Evolutionary conservation across 2,329 filamentous ascomycete species (phyloP), one percentile per base, ranked within the genome.

Genomic region (Myriosclerotinia curreyana): DNA sequence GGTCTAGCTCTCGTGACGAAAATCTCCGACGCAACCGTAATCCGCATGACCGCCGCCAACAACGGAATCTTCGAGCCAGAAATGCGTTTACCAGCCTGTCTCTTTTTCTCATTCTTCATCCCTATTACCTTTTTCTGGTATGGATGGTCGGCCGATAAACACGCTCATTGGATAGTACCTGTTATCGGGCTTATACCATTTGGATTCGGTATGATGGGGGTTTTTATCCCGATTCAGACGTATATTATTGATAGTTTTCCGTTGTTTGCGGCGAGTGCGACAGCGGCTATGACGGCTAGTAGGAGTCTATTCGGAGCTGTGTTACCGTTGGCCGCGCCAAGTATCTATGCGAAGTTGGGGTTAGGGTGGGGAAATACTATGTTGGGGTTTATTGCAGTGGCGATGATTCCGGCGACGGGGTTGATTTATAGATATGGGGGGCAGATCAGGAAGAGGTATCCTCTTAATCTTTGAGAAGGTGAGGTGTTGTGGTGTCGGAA

Each of bases 301-400:
- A 73, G 79, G 8, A 79, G 76, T 49, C 69, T 83, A 20, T 79
- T 79, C 3, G 80, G 79, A 5, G 81, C 82, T 46, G 77, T 78
- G 3, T 77, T 83, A 61, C 81, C 82, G 6, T 74, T 84, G 1
- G 82, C 82, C 58, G 80, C 78, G 0, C 78, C 79, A 7, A 66
- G 67, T n/a, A 73, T 83, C 72, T 83, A 81, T 66, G 69, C 60
- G 0, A 68, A 49, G 9, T 69, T 79, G 14, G 79, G 77, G 1
- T 67, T 76, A 44, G 77, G 77, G 1, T 82, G 80, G 80, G 80
- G 80, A 0, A 80, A 77, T 62, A 77, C 76, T 3, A 66, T 83
- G 55, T 68, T 83, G 25, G 82, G 79, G 0, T 81, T 82, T 65
- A 74, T 83, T 44, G 77, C 79, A 7, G 51, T 83, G 1, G 78